These are phyloP conservation scores for Xylariaceae sp. DNA, from an alignment of 2,329 filamentous ascomycete species.

Conservation along the genomic window DNA sequence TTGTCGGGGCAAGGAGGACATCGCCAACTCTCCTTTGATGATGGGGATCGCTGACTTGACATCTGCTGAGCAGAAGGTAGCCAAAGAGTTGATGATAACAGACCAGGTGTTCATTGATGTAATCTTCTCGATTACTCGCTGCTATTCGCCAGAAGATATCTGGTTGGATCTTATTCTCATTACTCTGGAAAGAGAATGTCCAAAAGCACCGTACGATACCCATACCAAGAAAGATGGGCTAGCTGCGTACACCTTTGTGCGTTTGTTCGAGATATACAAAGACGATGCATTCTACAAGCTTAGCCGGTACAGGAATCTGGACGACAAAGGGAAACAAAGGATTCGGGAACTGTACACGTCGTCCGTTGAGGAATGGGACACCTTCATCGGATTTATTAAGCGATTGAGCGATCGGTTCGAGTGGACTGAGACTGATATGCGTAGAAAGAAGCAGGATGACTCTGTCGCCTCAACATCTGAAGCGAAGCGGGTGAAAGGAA, in stretches of 20 bases:
- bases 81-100: constrained; percentile 37
- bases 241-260: constrained; percentile 31
- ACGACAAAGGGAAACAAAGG: constrained; percentile 22
- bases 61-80: constrained; percentile 33
- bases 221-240: constrained; percentile 23
- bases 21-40: constrained; percentile 20
- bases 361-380: constrained; percentile 17
- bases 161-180: constrained; percentile 41
- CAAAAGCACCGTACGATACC: constrained; percentile 25
- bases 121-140: constrained; percentile 36
- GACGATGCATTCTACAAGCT: constrained; percentile 16
- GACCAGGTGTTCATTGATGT: constrained; percentile 29
- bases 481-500: constrained; percentile 5
- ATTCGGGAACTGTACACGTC: constrained; percentile 15
- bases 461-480: background rate
- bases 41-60: constrained; percentile 37
- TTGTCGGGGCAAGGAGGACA: background rate
- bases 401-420: constrained; percentile 39
- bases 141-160: constrained; percentile 24
- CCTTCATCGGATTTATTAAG: constrained; percentile 34
- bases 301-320: constrained; percentile 30
- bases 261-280: constrained; percentile 36
- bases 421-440: constrained; percentile 22
- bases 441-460: background rate
- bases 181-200: constrained; percentile 30